phyloP scores from a whole-genome alignment of 768 basidiomycete genomes.

The Imleria badia region DNA sequence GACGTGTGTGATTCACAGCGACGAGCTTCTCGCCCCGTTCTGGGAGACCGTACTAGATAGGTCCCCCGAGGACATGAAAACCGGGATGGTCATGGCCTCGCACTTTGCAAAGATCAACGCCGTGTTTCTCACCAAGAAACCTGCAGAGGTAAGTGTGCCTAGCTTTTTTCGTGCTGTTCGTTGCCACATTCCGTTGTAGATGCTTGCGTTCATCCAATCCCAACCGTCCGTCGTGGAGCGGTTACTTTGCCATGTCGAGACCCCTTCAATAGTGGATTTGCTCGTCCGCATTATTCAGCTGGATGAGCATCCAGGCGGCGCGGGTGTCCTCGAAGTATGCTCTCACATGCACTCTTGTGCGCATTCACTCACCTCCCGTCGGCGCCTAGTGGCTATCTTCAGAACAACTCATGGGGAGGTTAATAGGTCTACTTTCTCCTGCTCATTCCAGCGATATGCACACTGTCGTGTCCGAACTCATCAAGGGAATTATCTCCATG shows the following conservation, averaged over 20 bases:
- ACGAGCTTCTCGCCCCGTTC: slow-evolving; percentile 78
- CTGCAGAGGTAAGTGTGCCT: slow-evolving; percentile 85
- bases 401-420: slow-evolving; percentile 75
- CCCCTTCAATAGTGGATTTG: slow-evolving; percentile 88
- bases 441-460: slow-evolving; percentile 73
- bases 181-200: slow-evolving; percentile 49
- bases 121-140: slow-evolving; percentile 84
- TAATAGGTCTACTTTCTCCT: slow-evolving; percentile 84
- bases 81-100: slow-evolving; percentile 81
- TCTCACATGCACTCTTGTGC: slow-evolving; percentile 31
- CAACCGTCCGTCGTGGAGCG: slow-evolving; percentile 82
- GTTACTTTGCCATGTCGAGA: slow-evolving; percentile 81
- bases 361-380: slow-evolving; percentile 30
- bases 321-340: slow-evolving; percentile 86
- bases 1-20: slow-evolving; percentile 71
- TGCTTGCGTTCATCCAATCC: slow-evolving; percentile 87
- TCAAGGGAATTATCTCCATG: slow-evolving; percentile 94
- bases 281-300: slow-evolving; percentile 87
- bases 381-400: slow-evolving; percentile 79
- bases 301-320: slow-evolving; percentile 79
- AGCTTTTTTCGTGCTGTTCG: slow-evolving; percentile 20
- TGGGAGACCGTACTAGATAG: slow-evolving; percentile 88
- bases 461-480: slow-evolving; percentile 82
- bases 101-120: slow-evolving; percentile 96
- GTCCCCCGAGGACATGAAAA: slow-evolving; percentile 83